These are phyloP conservation scores for Setaria viridis DNA, from an alignment of 202 grass and related monocot species.

Conservation along the genomic window DNA sequence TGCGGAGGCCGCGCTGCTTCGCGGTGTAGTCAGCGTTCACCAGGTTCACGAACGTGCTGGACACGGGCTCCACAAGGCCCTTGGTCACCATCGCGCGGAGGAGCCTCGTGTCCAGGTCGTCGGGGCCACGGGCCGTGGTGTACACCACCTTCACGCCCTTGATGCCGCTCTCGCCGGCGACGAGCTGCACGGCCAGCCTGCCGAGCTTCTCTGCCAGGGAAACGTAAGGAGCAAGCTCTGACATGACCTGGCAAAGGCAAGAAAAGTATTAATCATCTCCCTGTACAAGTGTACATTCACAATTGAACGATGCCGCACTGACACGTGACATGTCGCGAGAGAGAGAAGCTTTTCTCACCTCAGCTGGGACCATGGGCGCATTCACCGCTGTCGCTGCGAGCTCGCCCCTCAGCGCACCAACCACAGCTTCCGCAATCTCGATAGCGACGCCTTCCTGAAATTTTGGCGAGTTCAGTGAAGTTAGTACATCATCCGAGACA, in stretches of 20 bases:
- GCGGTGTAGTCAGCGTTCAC: constrained; percentile 91
- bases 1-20: constrained; percentile 83
- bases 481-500: constrained; percentile 38
- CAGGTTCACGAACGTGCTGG: constrained; percentile 75
- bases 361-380: constrained; percentile 93
- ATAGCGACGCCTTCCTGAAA: constrained; percentile 88
- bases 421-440: constrained; percentile 86
- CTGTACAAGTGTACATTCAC: background rate
- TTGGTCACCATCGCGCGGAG: constrained; percentile 87
- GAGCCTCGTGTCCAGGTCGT: constrained; percentile 84
- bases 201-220: constrained; percentile 84
- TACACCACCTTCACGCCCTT: constrained; percentile 83
- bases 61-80: constrained; percentile 90
- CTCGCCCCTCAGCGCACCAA: constrained; percentile 78
- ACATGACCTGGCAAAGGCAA: constrained; percentile 59
- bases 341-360: constrained; percentile 52
- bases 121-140: constrained; percentile 69
- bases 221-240: constrained; percentile 79
- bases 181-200: constrained; percentile 81
- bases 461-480: constrained; percentile 33
- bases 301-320: background rate
- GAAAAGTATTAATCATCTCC: background rate
- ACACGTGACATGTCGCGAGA: constrained; percentile 2
- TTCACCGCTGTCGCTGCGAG: constrained; percentile 89
- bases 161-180: constrained; percentile 78